Evolutionary conservation across 2,329 filamentous ascomycete species (phyloP).

Genomic region (Fusarium secorum): DNA sequence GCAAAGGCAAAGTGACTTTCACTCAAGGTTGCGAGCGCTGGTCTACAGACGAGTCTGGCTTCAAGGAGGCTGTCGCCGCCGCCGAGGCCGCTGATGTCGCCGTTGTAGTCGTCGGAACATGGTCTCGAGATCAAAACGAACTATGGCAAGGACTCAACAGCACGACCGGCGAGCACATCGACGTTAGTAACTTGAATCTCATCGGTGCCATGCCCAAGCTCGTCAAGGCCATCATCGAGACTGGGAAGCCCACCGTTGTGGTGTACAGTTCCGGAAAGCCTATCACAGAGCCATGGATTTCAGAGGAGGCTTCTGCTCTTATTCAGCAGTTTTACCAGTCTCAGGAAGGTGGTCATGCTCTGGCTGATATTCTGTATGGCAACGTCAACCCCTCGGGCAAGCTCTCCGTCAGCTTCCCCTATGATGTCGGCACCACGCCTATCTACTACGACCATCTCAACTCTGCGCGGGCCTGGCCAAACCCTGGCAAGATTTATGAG

Average conservation of each 20-base stretch:
- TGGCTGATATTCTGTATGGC: slow-evolving; percentile 72
- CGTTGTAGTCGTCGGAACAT: slow-evolving; percentile 77
- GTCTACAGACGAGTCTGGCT: slow-evolving; percentile 74
- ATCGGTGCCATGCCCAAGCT: slow-evolving; percentile 75
- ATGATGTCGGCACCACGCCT: slow-evolving; percentile 71
- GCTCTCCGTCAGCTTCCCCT: slow-evolving; percentile 72
- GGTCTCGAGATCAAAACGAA: slow-evolving; percentile 76
- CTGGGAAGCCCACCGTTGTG: slow-evolving; percentile 72
- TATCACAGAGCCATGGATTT: slow-evolving; percentile 77
- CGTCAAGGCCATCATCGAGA: slow-evolving; percentile 71
- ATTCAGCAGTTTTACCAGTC: slow-evolving; percentile 80
- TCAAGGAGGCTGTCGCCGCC: slow-evolving; percentile 70
- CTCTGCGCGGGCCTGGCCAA: slow-evolving; percentile 63
- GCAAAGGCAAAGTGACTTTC: slow-evolving; percentile 69
- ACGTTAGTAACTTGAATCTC: slow-evolving; percentile 68
- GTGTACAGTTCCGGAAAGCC: slow-evolving; percentile 76
- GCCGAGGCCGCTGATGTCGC: slow-evolving; percentile 74
- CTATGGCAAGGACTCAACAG: slow-evolving; percentile 76
- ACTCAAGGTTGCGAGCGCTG: slow-evolving; percentile 76
- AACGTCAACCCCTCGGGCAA: slow-evolving; percentile 71
- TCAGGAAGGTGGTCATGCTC: slow-evolving; percentile 71
- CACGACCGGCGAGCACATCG: slow-evolving; percentile 78
- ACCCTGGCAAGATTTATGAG: slow-evolving; percentile 60
- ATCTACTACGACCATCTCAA: slow-evolving; percentile 78
- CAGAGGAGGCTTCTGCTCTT: slow-evolving; percentile 67